Base-by-base conservation (phyloP, 1,284 basidiomycete genomes). In the Pseudozyma tsukubaensis region DNA sequence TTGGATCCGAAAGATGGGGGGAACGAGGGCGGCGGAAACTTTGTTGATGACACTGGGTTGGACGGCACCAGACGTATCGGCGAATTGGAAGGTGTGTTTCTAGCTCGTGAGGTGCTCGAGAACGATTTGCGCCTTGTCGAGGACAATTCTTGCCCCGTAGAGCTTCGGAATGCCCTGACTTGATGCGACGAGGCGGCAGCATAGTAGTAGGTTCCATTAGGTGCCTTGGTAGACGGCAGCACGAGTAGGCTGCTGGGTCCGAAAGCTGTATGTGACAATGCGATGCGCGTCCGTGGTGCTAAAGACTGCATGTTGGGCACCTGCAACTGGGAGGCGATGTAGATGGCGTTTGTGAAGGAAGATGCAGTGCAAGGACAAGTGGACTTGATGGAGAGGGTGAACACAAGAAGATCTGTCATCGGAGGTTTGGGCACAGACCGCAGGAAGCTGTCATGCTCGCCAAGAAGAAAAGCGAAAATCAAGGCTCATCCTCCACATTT, bases 1-100 rank as follows among this genome's bases (percentile, higher is more conserved):
- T 81, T 81, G 1, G 66, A 59, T n/a, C 79, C 79, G 24, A 81
- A 81, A 6, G 65, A 60, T 13, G 71, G 65, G 3, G 79, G 79
- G 36, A 79, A 80, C 8, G 67, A 68, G 18, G 67, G 44, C 5
- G 61, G 67, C 35, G 67, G 67, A 32, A 70, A 70, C 32, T 44
- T 44, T 8, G 44, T 60, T 6, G 43, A 45, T 12, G 67, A 70
- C 29, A 60, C 37, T 3, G 61, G 67, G 29, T 44, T 70, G 0
- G 40, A 42, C 10, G 67, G 44, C 7, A 70, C 57, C 0, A 70
- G 57, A 19, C 67, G 67, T 3, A 43, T n/a, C 6, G 36, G 13
- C 13, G 52, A 34, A 4, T 52, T 53, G 18, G 60, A 52, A 3
- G 52, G 29, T 32, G 56, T n/a, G 3, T 52, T 29, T n/a, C 52